These are phyloP conservation scores for Aspergillus sergii DNA, from an alignment of 2,329 filamentous ascomycete genomes.

Conservation along the genomic window DNA sequence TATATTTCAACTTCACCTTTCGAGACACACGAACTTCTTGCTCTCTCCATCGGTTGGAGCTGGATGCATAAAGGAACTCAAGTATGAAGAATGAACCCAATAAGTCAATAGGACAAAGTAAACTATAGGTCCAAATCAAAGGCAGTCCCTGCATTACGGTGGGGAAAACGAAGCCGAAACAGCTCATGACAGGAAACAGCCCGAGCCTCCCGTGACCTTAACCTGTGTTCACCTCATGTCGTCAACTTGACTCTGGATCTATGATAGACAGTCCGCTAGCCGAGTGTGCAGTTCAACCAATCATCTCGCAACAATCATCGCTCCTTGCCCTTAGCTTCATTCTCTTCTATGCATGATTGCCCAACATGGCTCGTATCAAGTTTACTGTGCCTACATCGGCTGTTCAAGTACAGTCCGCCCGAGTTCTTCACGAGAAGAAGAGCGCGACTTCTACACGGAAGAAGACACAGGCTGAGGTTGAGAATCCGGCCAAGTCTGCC, in stretches of 20 bases:
- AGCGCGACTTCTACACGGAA: slow-evolving; percentile 14
- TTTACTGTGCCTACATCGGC: slow-evolving; percentile 23
- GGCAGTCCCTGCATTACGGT: background rate
- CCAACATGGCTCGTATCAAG: slow-evolving; percentile 30
- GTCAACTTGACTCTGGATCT: slow-evolving; percentile 13
- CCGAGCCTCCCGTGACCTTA: slow-evolving; percentile 20
- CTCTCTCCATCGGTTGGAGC: background rate
- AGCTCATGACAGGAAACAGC: slow-evolving; percentile 8
- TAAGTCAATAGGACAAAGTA: background rate
- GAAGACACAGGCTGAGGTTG: slow-evolving; percentile 17
- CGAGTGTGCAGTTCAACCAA: background rate
- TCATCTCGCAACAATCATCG: background rate
- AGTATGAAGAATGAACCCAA: background rate
- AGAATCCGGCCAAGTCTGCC: slow-evolving; percentile 11
- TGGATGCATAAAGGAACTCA: background rate
- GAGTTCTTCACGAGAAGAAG: slow-evolving; percentile 9
- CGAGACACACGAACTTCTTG: background rate
- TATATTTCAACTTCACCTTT: background rate
- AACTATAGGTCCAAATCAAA: background rate
- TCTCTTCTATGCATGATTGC: background rate
- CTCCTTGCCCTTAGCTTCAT: background rate
- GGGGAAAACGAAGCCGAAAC: slow-evolving; percentile 3
- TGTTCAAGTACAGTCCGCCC: slow-evolving; percentile 21
- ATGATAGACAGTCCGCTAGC: background rate
- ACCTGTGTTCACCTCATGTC: slow-evolving; percentile 16